Evolutionary conservation across 1,139 yeast species (phyloP).

Genomic region (Saccharomyces hybrid): DNA sequence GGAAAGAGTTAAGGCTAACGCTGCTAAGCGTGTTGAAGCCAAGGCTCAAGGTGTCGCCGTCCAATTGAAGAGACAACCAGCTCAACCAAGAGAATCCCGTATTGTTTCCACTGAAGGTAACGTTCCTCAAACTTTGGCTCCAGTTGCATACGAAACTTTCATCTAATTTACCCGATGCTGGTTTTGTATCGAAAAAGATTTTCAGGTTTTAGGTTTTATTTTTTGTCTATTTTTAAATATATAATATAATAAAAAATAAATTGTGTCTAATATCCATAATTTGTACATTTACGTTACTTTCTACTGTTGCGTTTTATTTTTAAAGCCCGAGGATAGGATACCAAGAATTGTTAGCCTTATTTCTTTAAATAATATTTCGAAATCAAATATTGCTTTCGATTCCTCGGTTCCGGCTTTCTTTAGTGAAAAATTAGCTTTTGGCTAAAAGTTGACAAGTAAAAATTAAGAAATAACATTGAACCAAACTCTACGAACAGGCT

Average conservation of each 20-base stretch:
- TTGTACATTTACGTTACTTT: neutral
- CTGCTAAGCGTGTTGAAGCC: conserved; percentile 89
- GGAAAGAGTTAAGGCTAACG: conserved; percentile 95
- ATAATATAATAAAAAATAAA: conserved; percentile 5
- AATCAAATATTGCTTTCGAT: neutral
- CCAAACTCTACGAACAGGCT: neutral
- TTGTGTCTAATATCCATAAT: conserved; percentile 1
- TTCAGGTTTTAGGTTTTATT: conserved; percentile 1
- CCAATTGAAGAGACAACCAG: conserved; percentile 96
- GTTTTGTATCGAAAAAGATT: neutral
- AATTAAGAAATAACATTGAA: neutral
- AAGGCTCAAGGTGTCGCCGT: conserved; percentile 89
- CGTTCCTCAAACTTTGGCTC: conserved; percentile 95
- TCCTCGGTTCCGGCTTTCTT: neutral
- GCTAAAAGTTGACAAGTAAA: neutral
- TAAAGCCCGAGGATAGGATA: neutral
- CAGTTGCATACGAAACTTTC: conserved; percentile 98
- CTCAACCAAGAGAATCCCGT: conserved; percentile 90
- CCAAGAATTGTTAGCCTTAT: neutral
- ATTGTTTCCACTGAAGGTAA: conserved; percentile 69
- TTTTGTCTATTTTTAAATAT: conserved; percentile 3
- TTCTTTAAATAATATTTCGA: too few species aligned
- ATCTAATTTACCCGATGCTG: conserved; percentile 46
- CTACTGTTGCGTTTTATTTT: neutral
- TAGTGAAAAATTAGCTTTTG: neutral